These are phyloP conservation scores for Geotrichum ghanense DNA, from an alignment of 805 yeast species.

Conservation along the genomic window DNA sequence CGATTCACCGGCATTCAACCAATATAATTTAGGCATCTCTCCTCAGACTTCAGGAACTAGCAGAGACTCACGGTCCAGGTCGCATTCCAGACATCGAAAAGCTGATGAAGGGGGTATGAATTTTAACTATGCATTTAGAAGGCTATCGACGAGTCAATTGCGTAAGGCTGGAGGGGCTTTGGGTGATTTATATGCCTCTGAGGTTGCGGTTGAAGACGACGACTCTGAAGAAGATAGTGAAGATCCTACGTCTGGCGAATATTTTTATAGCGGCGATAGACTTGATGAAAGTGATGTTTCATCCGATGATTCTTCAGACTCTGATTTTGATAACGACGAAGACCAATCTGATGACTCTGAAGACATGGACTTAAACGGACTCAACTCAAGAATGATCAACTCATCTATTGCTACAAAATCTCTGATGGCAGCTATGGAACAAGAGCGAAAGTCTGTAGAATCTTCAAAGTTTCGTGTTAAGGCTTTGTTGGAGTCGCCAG, in stretches of 20 bases:
- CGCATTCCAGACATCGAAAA: background rate
- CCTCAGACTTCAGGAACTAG: background rate
- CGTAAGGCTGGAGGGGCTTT: background rate
- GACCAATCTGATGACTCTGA: background rate
- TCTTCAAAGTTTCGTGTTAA: constrained; percentile 10
- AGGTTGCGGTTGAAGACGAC: constrained; percentile 6
- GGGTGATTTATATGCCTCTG: background rate
- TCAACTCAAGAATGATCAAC: background rate
- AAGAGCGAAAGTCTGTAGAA: constrained; percentile 13
- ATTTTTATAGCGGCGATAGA: constrained; percentile 15
- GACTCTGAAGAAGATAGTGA: constrained; percentile 36
- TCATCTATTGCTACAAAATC: constrained; percentile 10
- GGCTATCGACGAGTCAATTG: background rate
- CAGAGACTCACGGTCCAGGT: background rate
- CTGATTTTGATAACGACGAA: background rate
- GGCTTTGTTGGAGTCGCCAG: constrained; percentile 13
- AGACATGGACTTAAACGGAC: background rate
- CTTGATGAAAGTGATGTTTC: constrained; percentile 31
- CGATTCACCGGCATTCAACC: background rate
- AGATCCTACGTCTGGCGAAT: constrained; percentile 42
- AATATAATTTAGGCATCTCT: background rate
- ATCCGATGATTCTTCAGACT: constrained; percentile 7
- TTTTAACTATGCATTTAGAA: constrained; percentile 1
- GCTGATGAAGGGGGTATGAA: background rate
- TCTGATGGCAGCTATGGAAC: constrained; percentile 20